These are phyloP conservation scores for Coemansia sp. DNA, from an alignment of 192 early-diverging fungal species.

Conservation along the genomic window DNA sequence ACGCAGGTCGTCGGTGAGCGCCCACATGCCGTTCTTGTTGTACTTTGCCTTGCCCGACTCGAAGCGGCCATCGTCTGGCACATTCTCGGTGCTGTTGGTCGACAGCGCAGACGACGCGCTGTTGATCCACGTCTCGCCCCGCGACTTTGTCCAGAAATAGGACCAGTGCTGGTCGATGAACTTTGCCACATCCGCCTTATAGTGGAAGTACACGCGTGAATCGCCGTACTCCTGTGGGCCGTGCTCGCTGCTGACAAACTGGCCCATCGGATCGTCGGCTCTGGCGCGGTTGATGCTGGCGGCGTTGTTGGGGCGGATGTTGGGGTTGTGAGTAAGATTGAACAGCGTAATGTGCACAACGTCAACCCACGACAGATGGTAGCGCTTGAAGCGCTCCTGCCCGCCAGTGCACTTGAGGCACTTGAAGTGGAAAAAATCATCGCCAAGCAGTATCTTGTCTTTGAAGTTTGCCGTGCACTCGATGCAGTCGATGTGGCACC, in stretches of 20 bases:
- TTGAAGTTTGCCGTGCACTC: slow-evolving; percentile 54
- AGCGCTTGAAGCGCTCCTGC: slow-evolving; percentile 57
- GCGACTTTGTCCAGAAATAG: slow-evolving; percentile 63
- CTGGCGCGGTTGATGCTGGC: slow-evolving; percentile 14
- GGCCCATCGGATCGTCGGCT: slow-evolving; percentile 26
- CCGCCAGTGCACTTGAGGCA: slow-evolving; percentile 58
- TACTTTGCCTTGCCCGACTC: slow-evolving; percentile 59
- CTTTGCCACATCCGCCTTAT: slow-evolving; percentile 60
- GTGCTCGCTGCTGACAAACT: slow-evolving; percentile 50
- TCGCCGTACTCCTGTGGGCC: slow-evolving; percentile 55
- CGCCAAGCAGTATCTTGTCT: slow-evolving; percentile 59
- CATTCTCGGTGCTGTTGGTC: slow-evolving; percentile 55
- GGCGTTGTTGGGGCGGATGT: slow-evolving; percentile 18
- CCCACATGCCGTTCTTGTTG: slow-evolving; percentile 56
- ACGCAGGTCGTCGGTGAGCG: slow-evolving; percentile 49
- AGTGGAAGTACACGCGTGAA: slow-evolving; percentile 53
- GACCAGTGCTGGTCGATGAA: slow-evolving; percentile 69
- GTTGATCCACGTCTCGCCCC: slow-evolving; percentile 63
- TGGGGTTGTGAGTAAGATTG: slow-evolving; percentile 56
- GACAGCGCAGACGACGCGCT: slow-evolving; percentile 59
- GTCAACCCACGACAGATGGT: slow-evolving; percentile 61
- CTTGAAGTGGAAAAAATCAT: slow-evolving; percentile 66
- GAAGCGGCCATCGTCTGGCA: slow-evolving; percentile 53
- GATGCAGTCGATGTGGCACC: slow-evolving; percentile 60
- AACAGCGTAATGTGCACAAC: slow-evolving; percentile 67